Evolutionary conservation across 2,329 filamentous ascomycete species (phyloP), one percentile per base, ranked within the genome.

Genomic region (Scedosporium dehoogii): DNA sequence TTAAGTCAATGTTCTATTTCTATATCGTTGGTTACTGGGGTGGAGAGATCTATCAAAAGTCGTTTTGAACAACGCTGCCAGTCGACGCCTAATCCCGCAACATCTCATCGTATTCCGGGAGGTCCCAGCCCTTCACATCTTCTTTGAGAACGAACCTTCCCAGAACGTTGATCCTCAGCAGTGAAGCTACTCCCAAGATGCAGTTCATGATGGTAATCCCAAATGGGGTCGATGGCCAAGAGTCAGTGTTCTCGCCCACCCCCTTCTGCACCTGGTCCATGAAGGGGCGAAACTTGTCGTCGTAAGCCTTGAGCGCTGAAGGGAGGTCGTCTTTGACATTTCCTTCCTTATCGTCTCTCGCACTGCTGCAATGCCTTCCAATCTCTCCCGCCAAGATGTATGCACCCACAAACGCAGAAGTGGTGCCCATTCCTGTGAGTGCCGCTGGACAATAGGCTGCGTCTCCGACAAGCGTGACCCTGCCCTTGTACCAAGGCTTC

Each of bases 311-410:
- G 12, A 81, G 70, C 23, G 75, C 79, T 0, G 56, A 67, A 2
- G 64, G 60, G 2, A 78, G 66, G 12, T 69, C 65, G 6, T 60
- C 56, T 2, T 55, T 5, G 7, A 4, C 16, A 7, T 21, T 18
- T 25, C 4, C 18, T 27, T 71, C 73, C 6, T 38, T 14, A 10
- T 4, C 33, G 3, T 3, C 33, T 38, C 33, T 6, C 6, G 3
- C 33, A 1, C 71, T n/a, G 3, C 69, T 16, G 9, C 65, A 65
- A 42, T 73, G 68, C 38, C 69, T 68, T 25, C 69, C 68, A 14
- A 82, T 70, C 70, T 84, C 83, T 1, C 84, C 84, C 0, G 83
- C 83, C 3, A 87, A 73, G 2, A 84, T 70, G 67, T 86, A 86
- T 0, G 81, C 80, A 0, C 78, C 78, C 0, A 80, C 68, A 0